Conservation (phyloP, 2,329 filamentous ascomycete genomes). For the Didymella sp. region DNA sequence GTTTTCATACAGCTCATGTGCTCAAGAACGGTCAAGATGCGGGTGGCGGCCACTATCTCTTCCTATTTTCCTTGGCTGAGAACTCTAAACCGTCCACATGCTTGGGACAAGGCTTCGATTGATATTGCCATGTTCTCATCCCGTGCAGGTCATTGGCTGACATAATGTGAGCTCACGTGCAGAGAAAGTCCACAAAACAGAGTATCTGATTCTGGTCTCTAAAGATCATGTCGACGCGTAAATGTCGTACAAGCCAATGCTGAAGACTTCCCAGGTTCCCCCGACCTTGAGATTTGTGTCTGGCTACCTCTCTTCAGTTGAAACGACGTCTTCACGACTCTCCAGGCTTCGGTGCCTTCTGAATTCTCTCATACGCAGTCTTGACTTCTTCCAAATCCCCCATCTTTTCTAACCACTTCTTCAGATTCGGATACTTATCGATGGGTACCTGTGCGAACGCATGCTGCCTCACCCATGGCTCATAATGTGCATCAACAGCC, state of each 20-base stretch:
- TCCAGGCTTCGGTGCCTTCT: conserved; percentile 61
- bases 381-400: conserved; percentile 28
- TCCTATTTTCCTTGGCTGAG: background rate
- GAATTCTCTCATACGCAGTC: conserved; percentile 25
- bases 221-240: too few relatives aligned
- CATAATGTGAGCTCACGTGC: too few relatives aligned
- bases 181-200: too few relatives aligned
- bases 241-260: too few relatives aligned
- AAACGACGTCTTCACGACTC: background rate
- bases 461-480: conserved; percentile 18
- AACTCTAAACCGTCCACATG: background rate
- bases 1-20: background rate
- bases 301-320: too few relatives aligned
- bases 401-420: conserved; percentile 58
- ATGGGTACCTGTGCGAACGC: conserved; percentile 14
- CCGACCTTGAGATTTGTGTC: too few relatives aligned
- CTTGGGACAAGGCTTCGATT: background rate
- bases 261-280: too few relatives aligned
- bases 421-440: conserved; percentile 70
- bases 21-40: background rate
- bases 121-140: too few relatives aligned
- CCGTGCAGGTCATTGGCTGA: too few relatives aligned
- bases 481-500: conserved; percentile 15
- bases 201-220: too few relatives aligned
- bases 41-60: background rate